These are phyloP conservation scores for Galerina sulciceps DNA, from an alignment of 768 basidiomycete genomes.

Conservation along the genomic window DNA sequence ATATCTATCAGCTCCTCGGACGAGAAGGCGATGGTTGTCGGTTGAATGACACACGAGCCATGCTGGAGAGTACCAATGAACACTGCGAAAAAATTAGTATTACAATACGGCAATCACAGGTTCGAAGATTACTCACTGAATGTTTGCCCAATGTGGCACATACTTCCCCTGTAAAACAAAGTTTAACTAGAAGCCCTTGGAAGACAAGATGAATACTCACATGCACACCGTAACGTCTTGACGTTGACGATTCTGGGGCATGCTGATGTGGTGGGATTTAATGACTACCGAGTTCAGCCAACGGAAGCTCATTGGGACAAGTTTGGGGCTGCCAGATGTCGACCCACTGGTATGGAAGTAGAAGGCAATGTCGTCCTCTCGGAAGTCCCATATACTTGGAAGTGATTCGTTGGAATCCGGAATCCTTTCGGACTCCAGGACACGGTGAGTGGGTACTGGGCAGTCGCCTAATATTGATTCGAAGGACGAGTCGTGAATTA, in stretches of 20 bases:
- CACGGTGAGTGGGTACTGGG: slow-evolving; percentile 53
- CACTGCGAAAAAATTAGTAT: slow-evolving; percentile 49
- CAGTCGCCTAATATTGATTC: slow-evolving; percentile 44
- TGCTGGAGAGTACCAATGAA: slow-evolving; percentile 73
- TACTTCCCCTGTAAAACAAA: slow-evolving; percentile 64
- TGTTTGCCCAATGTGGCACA: slow-evolving; percentile 82
- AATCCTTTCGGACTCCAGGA: slow-evolving; percentile 42
- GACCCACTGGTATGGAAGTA: slow-evolving; percentile 84
- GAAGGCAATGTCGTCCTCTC: slow-evolving; percentile 54
- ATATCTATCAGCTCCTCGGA: slow-evolving; percentile 74
- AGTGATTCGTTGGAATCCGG: slow-evolving; percentile 41
- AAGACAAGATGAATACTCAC: slow-evolving; percentile 44
- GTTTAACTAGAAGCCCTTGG: slow-evolving; percentile 36
- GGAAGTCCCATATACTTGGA: slow-evolving; percentile 42
- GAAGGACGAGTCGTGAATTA: slow-evolving; percentile 69
- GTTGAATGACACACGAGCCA: slow-evolving; percentile 74
- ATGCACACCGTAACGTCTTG: slow-evolving; percentile 78
- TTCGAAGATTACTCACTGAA: slow-evolving; percentile 58
- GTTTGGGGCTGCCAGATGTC: slow-evolving; percentile 83
- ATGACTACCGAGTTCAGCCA: slow-evolving; percentile 66
- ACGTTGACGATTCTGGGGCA: slow-evolving; percentile 49
- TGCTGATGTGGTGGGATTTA: slow-evolving; percentile 61
- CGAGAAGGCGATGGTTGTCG: slow-evolving; percentile 65
- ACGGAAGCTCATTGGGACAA: slow-evolving; percentile 69
- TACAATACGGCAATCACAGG: slow-evolving; percentile 25